Percentiles rank a stretch among this genome's conserved stretches.
Evolutionary conservation across 2,329 filamentous ascomycete species (phyloP).

Genomic region (Rhexocercosporidium sp.): DNA sequence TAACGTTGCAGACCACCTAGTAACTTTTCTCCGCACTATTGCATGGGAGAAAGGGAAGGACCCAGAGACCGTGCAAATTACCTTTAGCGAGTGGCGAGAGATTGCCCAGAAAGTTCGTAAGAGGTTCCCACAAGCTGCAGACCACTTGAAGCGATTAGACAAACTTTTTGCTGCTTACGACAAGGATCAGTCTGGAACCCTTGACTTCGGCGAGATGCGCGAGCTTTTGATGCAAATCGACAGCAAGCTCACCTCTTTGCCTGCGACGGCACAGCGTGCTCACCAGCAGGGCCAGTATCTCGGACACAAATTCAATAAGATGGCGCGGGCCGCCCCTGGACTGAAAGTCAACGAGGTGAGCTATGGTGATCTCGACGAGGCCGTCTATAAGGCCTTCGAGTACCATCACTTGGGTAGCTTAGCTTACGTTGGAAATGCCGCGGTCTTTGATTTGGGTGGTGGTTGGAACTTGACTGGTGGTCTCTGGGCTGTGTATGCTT

Average conservation of each 20-base stretch:
- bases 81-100: conserved; percentile 85
- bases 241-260: conserved; percentile 89
- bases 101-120: conserved; percentile 84
- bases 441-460: conserved; percentile 86
- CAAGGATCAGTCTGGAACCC: conserved; percentile 87
- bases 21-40: conserved; percentile 85
- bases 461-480: conserved; percentile 83
- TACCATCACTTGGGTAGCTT: conserved; percentile 91
- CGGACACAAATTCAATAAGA: conserved; percentile 90
- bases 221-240: conserved; percentile 93
- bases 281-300: conserved; percentile 96
- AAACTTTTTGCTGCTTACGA: conserved; percentile 92
- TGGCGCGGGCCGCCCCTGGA: conserved; percentile 78
- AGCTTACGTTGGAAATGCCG: conserved; percentile 95
- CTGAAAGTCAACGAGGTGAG: conserved; percentile 79
- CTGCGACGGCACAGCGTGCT: conserved; percentile 93
- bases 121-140: conserved; percentile 88
- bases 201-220: conserved; percentile 90
- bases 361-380: conserved; percentile 89
- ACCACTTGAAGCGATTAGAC: conserved; percentile 87
- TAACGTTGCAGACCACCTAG: conserved; percentile 89
- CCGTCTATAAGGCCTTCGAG: conserved; percentile 92
- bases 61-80: conserved; percentile 84
- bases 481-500: conserved; percentile 91
- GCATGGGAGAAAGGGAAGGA: conserved; percentile 93